Evolutionary conservation across 164 flowering plant genomes (phyloP).

Genomic region (Tinospora cordifolia): DNA sequence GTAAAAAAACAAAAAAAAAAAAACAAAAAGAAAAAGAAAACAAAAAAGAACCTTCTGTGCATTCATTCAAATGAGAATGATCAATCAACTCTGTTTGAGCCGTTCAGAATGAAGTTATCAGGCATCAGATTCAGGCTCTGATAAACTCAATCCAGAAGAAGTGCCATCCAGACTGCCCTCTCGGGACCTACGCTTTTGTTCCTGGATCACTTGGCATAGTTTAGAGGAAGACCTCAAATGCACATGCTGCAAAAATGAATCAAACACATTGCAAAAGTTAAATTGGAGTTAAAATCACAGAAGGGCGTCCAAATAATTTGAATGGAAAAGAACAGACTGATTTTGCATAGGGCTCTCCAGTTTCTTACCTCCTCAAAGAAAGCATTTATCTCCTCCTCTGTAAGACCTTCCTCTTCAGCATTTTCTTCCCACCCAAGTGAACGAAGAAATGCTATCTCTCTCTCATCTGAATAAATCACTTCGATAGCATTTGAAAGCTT

Average conservation of each 20-base stretch:
- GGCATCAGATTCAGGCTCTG: conserved; percentile 37
- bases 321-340: not conserved
- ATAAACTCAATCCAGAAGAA: conserved; percentile 33
- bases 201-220: conserved; percentile 23
- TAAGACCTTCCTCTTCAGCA: conserved; percentile 2
- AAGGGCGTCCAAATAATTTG: not conserved
- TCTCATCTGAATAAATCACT: conserved; percentile 2
- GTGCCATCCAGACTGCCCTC: conserved; percentile 17
- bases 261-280: not conserved
- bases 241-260: conserved; percentile 38
- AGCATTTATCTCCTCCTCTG: conserved; percentile 11
- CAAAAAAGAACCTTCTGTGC: conserved; percentile 17
- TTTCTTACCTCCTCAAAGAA: conserved; percentile 7
- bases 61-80: conserved; percentile 17
- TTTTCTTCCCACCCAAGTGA: conserved; percentile 11
- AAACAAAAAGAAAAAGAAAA: conserved; percentile 3
- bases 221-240: conserved; percentile 32
- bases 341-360: not conserved
- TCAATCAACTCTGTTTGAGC: not conserved
- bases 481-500: not conserved
- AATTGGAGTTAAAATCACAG: not conserved
- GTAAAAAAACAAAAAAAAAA: no score
- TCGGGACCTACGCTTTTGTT: conserved; percentile 26
- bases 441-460: conserved; percentile 4
- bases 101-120: conserved; percentile 19